phyloP scores from a whole-genome alignment of 192 early-diverging fungal species.

The Coemansia sp. region DNA sequence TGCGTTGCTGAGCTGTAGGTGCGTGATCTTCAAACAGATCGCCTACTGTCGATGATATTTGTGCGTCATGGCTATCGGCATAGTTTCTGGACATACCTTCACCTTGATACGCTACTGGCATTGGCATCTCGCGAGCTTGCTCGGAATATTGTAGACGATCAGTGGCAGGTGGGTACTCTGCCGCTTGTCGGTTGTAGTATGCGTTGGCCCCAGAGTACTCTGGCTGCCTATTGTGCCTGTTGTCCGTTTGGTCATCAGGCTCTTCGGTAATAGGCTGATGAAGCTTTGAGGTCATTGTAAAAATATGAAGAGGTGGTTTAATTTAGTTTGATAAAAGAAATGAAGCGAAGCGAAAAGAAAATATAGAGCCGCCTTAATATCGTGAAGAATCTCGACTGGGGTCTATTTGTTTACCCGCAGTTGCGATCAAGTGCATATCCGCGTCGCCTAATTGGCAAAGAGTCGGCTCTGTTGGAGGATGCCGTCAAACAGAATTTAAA shows the following conservation, averaged over 20 bases:
- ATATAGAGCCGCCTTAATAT: too few species aligned
- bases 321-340: not conserved
- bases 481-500: not conserved
- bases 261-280: conserved; percentile 22
- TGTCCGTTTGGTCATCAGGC: not conserved
- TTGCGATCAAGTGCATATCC: not conserved
- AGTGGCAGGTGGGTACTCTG: not conserved
- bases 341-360: not conserved
- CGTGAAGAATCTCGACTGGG: not conserved
- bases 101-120: not conserved
- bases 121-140: not conserved
- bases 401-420: not conserved
- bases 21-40: conserved; percentile 15
- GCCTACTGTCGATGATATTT: conserved; percentile 5
- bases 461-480: not conserved
- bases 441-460: not conserved
- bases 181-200: not conserved
- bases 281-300: conserved; percentile 28
- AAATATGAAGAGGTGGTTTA: not conserved
- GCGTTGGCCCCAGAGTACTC: not conserved
- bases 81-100: not conserved
- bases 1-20: conserved; percentile 1
- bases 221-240: not conserved
- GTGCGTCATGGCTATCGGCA: not conserved
- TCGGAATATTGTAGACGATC: not conserved